These are phyloP conservation scores for Fusarium fujikuroi DNA, from an alignment of 2,329 filamentous ascomycete species.

Conservation along the genomic window DNA sequence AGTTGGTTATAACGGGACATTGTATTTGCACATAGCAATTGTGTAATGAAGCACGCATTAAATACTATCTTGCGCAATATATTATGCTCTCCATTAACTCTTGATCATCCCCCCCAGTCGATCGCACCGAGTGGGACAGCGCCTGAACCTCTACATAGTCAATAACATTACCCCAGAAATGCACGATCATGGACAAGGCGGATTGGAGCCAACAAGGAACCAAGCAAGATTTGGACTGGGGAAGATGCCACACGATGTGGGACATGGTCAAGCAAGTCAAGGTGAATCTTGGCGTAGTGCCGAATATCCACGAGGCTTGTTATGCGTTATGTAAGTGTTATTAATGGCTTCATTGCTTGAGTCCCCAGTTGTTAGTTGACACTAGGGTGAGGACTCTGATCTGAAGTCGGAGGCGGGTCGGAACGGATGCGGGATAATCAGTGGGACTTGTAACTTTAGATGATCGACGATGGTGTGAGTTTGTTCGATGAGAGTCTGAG, in stretches of 20 bases:
- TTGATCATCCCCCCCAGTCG: not conserved
- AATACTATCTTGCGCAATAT: conserved; percentile 19
- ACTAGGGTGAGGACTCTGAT: not conserved
- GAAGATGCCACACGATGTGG: conserved; percentile 19
- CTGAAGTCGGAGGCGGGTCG: conserved; percentile 11
- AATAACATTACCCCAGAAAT: conserved; percentile 19
- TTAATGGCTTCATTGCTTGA: not conserved
- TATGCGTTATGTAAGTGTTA: conserved; percentile 22
- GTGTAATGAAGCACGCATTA: not conserved
- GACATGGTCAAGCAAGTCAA: not conserved
- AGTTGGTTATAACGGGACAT: not conserved
- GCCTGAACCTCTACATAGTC: not conserved
- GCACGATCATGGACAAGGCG: not conserved
- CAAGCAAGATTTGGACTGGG: not conserved
- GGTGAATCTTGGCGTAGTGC: conserved; percentile 25
- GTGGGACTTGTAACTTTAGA: not conserved
- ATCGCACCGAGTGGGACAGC: not conserved
- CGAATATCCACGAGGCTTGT: conserved; percentile 11
- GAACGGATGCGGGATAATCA: conserved; percentile 8
- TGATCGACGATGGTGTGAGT: conserved; percentile 5
- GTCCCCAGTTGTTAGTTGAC: not conserved
- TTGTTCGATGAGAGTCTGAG: conserved; percentile 1
- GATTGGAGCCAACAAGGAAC: not conserved
- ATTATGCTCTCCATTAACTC: not conserved
- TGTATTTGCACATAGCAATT: not conserved